phyloP scores from a whole-genome alignment of 176 grass and related monocot species.

The Pontederia paniculata region DNA sequence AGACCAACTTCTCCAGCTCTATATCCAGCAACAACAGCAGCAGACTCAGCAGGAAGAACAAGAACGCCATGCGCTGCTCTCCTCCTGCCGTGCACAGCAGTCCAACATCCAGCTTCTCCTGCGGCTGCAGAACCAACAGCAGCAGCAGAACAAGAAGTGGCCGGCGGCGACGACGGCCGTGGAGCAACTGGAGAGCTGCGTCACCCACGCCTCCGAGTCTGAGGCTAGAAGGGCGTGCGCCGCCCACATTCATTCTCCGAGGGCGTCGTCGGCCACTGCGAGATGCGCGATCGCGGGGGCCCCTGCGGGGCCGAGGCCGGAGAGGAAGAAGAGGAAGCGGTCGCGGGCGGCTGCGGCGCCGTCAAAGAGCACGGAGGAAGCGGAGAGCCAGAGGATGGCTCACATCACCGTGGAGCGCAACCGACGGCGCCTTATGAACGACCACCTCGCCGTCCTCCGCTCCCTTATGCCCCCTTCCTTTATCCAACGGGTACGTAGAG shows the following conservation, averaged over 20 bases:
- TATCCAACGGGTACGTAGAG: slow-evolving; percentile 47
- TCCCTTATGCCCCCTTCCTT: slow-evolving; percentile 67
- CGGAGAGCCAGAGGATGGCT: slow-evolving; percentile 85
- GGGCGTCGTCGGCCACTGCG: neutral
- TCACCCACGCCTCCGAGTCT: slow-evolving; percentile 33
- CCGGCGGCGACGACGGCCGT: slow-evolving; percentile 17
- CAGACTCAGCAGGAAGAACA: no score
- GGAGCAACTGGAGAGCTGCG: slow-evolving; percentile 79
- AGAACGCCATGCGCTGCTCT: no score
- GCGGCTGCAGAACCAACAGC: slow-evolving; percentile 9
- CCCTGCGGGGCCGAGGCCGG: neutral
- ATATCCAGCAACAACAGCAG: no score
- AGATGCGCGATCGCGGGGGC: neutral
- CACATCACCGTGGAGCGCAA: slow-evolving; percentile 96
- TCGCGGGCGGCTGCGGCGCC: slow-evolving; percentile 24
- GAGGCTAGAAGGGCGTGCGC: neutral
- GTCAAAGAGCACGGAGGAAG: slow-evolving; percentile 60
- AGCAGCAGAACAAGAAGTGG: no score
- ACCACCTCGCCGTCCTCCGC: slow-evolving; percentile 69
- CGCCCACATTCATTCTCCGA: neutral
- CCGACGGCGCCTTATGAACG: slow-evolving; percentile 94
- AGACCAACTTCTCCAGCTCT: neutral
- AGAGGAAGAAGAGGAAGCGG: slow-evolving; percentile 36
- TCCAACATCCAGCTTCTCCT: slow-evolving; percentile 17
- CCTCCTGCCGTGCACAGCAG: neutral